A percentile compares a stretch with the other conserved stretches of the same genome.
Conservation (phyloP, 2,329 filamentous ascomycete genomes). For the Talaromyces sp. region DNA sequence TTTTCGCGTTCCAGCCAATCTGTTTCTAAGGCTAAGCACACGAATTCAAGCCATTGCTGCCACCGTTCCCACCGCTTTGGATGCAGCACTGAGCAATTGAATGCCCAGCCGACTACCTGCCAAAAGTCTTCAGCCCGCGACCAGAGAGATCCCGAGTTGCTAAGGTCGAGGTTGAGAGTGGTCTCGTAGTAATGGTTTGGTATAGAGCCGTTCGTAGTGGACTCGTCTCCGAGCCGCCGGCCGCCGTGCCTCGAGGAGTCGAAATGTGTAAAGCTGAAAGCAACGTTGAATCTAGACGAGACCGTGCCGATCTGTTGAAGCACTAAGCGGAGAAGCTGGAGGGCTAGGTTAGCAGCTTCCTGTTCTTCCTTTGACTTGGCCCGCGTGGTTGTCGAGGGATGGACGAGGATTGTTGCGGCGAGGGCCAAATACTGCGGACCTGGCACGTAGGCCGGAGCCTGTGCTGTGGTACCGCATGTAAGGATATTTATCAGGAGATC, state of each 20-base stretch:
- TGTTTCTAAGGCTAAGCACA: constrained; percentile 46
- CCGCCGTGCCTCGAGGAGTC: constrained; percentile 26
- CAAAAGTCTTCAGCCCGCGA: constrained; percentile 79
- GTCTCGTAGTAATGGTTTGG: constrained; percentile 43
- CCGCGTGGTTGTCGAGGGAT: constrained; percentile 73
- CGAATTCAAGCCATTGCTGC: constrained; percentile 72
- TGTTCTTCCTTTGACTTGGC: constrained; percentile 56
- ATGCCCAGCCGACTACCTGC: constrained; percentile 83
- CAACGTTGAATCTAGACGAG: constrained; percentile 63
- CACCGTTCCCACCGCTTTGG: constrained; percentile 74
- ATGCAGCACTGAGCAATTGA: constrained; percentile 76
- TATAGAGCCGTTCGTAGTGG: constrained; percentile 1
- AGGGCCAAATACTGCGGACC: constrained; percentile 69
- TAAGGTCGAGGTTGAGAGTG: constrained; percentile 54
- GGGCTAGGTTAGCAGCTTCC: constrained; percentile 60
- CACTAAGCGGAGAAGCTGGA: constrained; percentile 65
- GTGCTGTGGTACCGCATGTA: constrained; percentile 27
- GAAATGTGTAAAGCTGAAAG: constrained; percentile 61
- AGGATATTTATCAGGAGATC: constrained; percentile 52
- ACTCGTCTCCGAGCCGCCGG: constrained; percentile 20
- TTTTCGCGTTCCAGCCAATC: constrained; percentile 37
- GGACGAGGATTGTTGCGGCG: constrained; percentile 73
- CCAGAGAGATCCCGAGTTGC: constrained; percentile 65
- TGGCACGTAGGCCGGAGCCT: constrained; percentile 56
- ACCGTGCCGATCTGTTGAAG: constrained; percentile 61